Conservation (phyloP, 169 alveolate species). For the Cryptosporidium parvum region DNA sequence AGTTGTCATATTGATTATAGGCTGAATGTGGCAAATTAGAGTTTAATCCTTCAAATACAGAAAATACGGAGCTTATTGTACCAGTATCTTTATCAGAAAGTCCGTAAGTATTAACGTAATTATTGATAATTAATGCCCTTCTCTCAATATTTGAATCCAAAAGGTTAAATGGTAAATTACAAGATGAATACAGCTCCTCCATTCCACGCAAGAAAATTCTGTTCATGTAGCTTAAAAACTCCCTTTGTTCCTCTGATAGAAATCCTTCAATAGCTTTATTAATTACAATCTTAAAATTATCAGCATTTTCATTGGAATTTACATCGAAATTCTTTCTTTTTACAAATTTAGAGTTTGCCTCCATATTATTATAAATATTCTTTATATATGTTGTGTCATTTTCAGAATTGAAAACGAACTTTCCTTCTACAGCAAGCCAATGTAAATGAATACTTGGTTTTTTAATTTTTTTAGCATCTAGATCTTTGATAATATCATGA, state of each 20-base stretch:
- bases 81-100: slow-evolving; percentile 63
- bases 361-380: neutral
- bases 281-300: slow-evolving; percentile 20
- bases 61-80: slow-evolving; percentile 8
- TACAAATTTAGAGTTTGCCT: neutral
- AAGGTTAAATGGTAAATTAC: neutral
- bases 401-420: slow-evolving; percentile 37
- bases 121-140: neutral
- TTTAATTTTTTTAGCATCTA: neutral
- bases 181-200: slow-evolving; percentile 14
- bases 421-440: slow-evolving; percentile 74
- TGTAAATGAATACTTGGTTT: slow-evolving; percentile 11
- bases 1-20: neutral
- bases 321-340: neutral
- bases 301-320: neutral
- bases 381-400: slow-evolving; percentile 40
- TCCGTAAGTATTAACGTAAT: slow-evolving; percentile 30
- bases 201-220: slow-evolving; percentile 31
- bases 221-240: slow-evolving; percentile 44
- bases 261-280: slow-evolving; percentile 23
- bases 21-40: neutral
- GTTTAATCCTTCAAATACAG: neutral
- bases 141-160: neutral
- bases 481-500: slow-evolving; percentile 15
- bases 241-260: slow-evolving; percentile 46